These are phyloP conservation scores for Mucuna pruriens DNA, from an alignment of 306 rosid species.

Conservation along the genomic window DNA sequence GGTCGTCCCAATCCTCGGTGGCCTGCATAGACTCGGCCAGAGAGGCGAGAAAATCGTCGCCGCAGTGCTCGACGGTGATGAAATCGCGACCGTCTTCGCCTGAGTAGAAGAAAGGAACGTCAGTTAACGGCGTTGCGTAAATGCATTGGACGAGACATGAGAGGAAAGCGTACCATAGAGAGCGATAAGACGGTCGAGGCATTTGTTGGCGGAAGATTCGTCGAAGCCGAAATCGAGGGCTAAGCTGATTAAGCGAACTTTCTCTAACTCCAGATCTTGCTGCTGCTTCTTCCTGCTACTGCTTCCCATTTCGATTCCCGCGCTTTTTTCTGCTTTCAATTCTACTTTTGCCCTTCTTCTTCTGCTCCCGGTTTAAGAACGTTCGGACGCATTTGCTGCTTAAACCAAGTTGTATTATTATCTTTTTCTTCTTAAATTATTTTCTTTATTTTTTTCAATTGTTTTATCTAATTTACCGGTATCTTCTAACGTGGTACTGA, in stretches of 20 bases:
- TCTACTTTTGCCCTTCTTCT: neutral
- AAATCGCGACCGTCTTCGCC: slow-evolving; percentile 90
- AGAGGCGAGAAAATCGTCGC: slow-evolving; percentile 84
- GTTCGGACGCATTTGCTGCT: neutral
- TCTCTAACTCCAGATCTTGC: slow-evolving; percentile 64
- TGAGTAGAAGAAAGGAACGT: slow-evolving; percentile 10
- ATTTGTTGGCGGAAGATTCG: slow-evolving; percentile 63
- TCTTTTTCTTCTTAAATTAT: no score
- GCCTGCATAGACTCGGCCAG: slow-evolving; percentile 71
- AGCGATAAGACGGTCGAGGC: slow-evolving; percentile 69
- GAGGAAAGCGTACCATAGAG: slow-evolving; percentile 65
- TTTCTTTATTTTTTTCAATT: no score
- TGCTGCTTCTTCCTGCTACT: slow-evolving; percentile 33
- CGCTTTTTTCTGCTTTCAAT: slow-evolving; percentile 17
- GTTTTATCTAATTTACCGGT: no score
- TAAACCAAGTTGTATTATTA: neutral
- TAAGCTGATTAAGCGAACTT: slow-evolving; percentile 74
- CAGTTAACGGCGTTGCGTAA: neutral
- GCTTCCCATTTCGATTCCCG: slow-evolving; percentile 55
- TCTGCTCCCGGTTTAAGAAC: neutral
- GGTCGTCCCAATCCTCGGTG: slow-evolving; percentile 92
- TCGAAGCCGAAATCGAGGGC: slow-evolving; percentile 87
- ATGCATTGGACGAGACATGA: neutral
- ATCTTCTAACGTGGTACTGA: no score
- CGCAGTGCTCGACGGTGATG: slow-evolving; percentile 86